Base-by-base conservation (phyloP, 75 land plant genomes). In the Cryptomeria japonica region DNA sequence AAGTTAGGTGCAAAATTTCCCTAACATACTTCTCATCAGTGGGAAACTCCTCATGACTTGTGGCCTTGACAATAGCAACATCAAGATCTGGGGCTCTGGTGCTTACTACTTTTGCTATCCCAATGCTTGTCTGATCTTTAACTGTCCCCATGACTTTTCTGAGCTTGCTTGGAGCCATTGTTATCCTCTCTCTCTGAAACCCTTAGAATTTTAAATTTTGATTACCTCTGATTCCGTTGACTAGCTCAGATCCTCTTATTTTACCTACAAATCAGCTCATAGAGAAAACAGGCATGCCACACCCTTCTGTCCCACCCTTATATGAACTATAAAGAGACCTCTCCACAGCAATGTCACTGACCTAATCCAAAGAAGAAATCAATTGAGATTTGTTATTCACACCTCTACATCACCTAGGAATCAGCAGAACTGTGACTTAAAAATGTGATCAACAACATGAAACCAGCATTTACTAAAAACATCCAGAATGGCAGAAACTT, bases 1-100 rank as follows among this genome's bases (percentile, higher is more conserved):
- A 86, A 53, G 93, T 91, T 25, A 91, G 90, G 70, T 89, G 88
- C 79, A 92, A 55, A 79, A 92, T 88, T 64, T 92, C 93, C 44
- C 87, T 90, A 1, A 92, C 80, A 61, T 92, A 85, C 72, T 89
- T 89, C 42, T 92, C 93, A 79, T 89, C 93, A 25, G 85, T 56
- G 38, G 88, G 92, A 46, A 58, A 61, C 31, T 92, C 93, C 39
- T 92, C 90, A 85, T 92, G 93, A 82, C 93, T 92, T 44, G 93
- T 91, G 22, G 93, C 93, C 75, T 92, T 92, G 56, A 92, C 93
- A 28, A 92, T 61, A 18, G 78, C 96, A 39, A 97, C 98, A 28
- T 97, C 98, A 28, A 97, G 93, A 25, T 97, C 98, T 38, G 99
- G 98, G 41, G 98, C 95, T 51, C 90, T 92, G 79, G 92, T 96